A percentile compares a stretch with the other conserved stretches of the same genome.
phyloP scores from a whole-genome alignment of 2,329 filamentous ascomycete genomes.

The Cytospora chrysosperma region DNA sequence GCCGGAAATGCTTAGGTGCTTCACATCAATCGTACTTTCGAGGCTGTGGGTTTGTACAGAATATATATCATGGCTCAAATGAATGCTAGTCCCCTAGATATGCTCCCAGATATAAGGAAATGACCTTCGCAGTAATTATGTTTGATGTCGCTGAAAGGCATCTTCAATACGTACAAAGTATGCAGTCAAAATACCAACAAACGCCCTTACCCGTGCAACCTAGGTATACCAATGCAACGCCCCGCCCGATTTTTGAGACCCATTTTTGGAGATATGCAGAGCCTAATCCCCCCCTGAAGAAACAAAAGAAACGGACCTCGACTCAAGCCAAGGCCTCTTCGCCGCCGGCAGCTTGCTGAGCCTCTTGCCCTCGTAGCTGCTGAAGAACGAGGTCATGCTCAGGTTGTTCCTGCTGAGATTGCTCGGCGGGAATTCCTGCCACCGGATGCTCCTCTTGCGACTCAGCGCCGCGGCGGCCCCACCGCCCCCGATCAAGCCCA shows the following conservation, averaged over 20 bases:
- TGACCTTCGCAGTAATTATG: not conserved
- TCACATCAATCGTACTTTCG: not conserved
- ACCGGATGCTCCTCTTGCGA: constrained; percentile 21
- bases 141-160: not conserved
- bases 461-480: constrained; percentile 8
- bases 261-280: not conserved
- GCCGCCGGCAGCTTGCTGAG: constrained; percentile 18
- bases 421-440: constrained; percentile 25
- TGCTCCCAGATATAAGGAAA: too few relatives aligned
- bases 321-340: constrained; percentile 22
- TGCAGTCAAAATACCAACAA: not conserved
- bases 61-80: too few relatives aligned
- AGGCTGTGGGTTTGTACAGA: not conserved
- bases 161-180: not conserved
- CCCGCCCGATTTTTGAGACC: not conserved
- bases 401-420: constrained; percentile 19
- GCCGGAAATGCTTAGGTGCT: not conserved
- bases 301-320: constrained; percentile 20
- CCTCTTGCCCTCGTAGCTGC: constrained; percentile 21
- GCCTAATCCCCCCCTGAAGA: constrained; percentile 5
- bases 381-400: constrained; percentile 9
- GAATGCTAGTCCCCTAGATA: too few relatives aligned
- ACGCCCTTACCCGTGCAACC: not conserved
- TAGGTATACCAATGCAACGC: not conserved
- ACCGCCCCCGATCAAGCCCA: not conserved